phyloP scores from a whole-genome alignment of 176 grass and related monocot genomes.

The Lolium rigidum region DNA sequence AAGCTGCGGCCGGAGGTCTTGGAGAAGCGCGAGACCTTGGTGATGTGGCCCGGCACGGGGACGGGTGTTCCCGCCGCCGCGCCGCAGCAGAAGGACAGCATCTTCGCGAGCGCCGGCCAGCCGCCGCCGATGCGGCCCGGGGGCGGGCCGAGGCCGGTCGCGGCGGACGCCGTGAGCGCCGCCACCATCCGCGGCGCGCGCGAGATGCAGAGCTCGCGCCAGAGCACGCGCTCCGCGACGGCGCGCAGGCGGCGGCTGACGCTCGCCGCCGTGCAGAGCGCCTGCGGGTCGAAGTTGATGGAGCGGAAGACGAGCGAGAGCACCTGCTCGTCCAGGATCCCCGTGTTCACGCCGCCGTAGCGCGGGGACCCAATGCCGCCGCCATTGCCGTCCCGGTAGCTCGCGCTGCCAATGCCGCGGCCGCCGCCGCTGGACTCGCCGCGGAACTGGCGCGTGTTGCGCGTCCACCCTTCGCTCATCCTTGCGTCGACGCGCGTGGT shows the following conservation, averaged over 20 bases:
- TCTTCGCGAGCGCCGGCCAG: slow-evolving; percentile 81
- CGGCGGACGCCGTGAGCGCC: not conserved
- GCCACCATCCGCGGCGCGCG: slow-evolving; percentile 73
- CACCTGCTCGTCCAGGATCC: slow-evolving; percentile 68
- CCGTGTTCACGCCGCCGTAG: slow-evolving; percentile 47
- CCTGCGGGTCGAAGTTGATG: slow-evolving; percentile 62
- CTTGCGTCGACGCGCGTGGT: not conserved
- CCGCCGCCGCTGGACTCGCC: slow-evolving; percentile 34
- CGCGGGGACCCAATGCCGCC: not conserved
- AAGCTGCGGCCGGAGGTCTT: slow-evolving; percentile 88
- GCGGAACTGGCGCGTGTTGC: slow-evolving; percentile 31
- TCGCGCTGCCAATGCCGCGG: not conserved
- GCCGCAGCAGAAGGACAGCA: slow-evolving; percentile 86
- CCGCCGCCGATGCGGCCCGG: slow-evolving; percentile 61
- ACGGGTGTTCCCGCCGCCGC: not conserved
- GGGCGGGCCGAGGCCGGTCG: not conserved
- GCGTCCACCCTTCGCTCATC: slow-evolving; percentile 45
- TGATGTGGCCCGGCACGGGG: slow-evolving; percentile 54
- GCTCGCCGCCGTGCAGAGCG: slow-evolving; percentile 48
- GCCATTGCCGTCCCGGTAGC: not conserved
- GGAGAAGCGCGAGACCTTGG: slow-evolving; percentile 68
- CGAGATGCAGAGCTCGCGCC: slow-evolving; percentile 82
- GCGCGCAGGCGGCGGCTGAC: slow-evolving; percentile 72
- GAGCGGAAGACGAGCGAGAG: slow-evolving; percentile 56
- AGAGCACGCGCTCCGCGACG: slow-evolving; percentile 83